phyloP scores from a whole-genome alignment of 2,329 filamentous ascomycete genomes.

The Xylariaceae sp. region DNA sequence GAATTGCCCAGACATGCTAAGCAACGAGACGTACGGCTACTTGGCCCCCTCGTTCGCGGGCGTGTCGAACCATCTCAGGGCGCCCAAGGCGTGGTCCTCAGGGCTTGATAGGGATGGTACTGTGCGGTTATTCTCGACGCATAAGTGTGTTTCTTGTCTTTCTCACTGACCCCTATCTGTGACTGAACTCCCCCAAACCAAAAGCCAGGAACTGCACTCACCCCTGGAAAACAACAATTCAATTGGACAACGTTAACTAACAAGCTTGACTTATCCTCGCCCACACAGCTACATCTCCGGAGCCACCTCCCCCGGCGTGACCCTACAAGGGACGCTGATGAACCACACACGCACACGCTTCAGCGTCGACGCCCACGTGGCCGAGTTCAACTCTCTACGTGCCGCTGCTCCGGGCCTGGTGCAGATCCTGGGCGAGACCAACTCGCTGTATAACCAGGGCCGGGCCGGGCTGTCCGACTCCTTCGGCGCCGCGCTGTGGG shows the following conservation, averaged over 20 bases:
- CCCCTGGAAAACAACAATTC: too few species aligned
- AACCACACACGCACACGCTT: slow-evolving; percentile 52
- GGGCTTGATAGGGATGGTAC: slow-evolving; percentile 45
- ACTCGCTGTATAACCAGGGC: slow-evolving; percentile 59
- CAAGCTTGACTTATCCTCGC: too few species aligned
- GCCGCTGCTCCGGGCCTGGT: slow-evolving; percentile 33
- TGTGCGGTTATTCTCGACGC: slow-evolving; percentile 50
- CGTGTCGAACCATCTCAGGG: slow-evolving; percentile 44
- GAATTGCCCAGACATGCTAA: slow-evolving; percentile 45
- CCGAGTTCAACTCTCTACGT: slow-evolving; percentile 40
- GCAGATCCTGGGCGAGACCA: slow-evolving; percentile 57
- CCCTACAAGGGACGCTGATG: slow-evolving; percentile 56
- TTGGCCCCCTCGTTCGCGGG: slow-evolving; percentile 56
- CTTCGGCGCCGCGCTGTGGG: slow-evolving; percentile 62
- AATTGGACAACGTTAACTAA: too few species aligned
- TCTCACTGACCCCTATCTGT: neutral
- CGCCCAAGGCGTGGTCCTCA: slow-evolving; percentile 45
- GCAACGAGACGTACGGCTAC: slow-evolving; percentile 40
- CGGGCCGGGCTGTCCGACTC: slow-evolving; percentile 56
- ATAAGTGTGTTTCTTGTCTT: slow-evolving; percentile 42
- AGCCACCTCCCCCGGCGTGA: slow-evolving; percentile 54
- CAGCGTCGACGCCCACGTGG: slow-evolving; percentile 44
- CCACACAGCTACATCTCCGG: slow-evolving; percentile 56
- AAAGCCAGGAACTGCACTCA: too few species aligned
- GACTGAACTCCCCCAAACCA: too few species aligned